Percentiles rank a stretch among this genome's conserved stretches.
Conservation (phyloP, 352 stramenopile genomes). For the Globisporangium alternatum region DNA sequence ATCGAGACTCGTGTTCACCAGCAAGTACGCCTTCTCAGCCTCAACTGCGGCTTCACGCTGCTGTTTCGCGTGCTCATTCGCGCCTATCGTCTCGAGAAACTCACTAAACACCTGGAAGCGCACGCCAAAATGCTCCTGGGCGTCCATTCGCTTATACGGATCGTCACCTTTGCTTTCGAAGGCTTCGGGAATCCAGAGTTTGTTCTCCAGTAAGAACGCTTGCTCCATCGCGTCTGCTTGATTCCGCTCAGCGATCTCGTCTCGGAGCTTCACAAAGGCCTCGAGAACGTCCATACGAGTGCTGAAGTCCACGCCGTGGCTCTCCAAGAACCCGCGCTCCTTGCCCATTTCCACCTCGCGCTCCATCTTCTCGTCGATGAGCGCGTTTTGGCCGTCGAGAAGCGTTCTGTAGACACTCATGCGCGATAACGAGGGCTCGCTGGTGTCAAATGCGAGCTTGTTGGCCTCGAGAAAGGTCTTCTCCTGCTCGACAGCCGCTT, state of each 20-base stretch:
- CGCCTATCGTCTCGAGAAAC: constrained; percentile 1
- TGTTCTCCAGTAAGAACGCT: constrained; percentile 14
- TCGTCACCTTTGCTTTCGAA: background rate
- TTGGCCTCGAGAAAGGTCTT: constrained; percentile 14
- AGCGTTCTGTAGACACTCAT: constrained; percentile 42
- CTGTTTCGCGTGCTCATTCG: constrained; percentile 8
- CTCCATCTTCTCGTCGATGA: constrained; percentile 66
- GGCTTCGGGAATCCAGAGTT: background rate
- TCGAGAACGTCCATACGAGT: constrained; percentile 23
- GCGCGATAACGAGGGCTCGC: constrained; percentile 18
- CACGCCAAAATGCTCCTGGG: constrained; percentile 17
- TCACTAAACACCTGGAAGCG: constrained; percentile 16
- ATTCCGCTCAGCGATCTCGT: constrained; percentile 6
- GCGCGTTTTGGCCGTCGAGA: constrained; percentile 34
- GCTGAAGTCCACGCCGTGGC: constrained; percentile 22
- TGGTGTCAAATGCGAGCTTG: constrained; percentile 18
- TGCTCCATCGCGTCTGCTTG: constrained; percentile 14
- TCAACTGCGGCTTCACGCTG: background rate
- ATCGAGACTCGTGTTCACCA: background rate
- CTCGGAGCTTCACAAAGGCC: constrained; percentile 21
- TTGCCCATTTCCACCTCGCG: constrained; percentile 33
- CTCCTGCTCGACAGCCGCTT: constrained; percentile 13
- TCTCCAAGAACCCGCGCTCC: constrained; percentile 32
- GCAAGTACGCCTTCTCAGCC: constrained; percentile 12
- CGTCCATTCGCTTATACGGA: constrained; percentile 1